A percentile compares a stretch with the other conserved stretches of the same genome.
Conservation (phyloP, 306 rosid genomes). For the Bauhinia variegata region DNA sequence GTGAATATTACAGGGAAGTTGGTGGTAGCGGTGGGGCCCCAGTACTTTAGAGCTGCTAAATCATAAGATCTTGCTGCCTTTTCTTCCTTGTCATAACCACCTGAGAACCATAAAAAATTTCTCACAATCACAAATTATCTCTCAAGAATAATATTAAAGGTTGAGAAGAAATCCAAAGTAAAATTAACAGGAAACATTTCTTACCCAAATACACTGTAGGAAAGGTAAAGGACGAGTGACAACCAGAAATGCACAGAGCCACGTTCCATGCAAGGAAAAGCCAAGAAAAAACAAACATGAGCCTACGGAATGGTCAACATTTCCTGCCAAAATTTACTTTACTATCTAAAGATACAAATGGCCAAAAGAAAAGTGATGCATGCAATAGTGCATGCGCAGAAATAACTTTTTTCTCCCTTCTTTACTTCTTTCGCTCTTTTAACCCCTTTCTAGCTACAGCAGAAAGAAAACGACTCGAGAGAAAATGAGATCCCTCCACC, state of each 20-base stretch:
- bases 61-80: constrained; percentile 99
- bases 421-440: constrained; percentile 17
- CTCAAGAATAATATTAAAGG: background rate
- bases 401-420: constrained; percentile 20
- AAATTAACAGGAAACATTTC: constrained; percentile 27
- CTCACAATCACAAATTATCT: constrained; percentile 13
- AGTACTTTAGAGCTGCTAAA: constrained; percentile 95
- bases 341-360: constrained; percentile 21
- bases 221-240: constrained; percentile 38
- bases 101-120: constrained; percentile 46
- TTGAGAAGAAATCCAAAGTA: constrained; percentile 8
- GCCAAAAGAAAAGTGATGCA: constrained; percentile 40
- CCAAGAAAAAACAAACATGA: constrained; percentile 46
- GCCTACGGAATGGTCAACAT: constrained; percentile 48
- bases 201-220: constrained; percentile 91
- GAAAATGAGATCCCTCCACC: constrained; percentile 36
- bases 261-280: constrained; percentile 63
- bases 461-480: constrained; percentile 35
- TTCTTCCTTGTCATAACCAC: constrained; percentile 99
- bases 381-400: constrained; percentile 43
- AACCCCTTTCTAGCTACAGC: constrained; percentile 26
- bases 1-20: constrained; percentile 77
- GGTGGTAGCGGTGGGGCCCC: constrained; percentile 96
- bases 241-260: constrained; percentile 48
- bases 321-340: constrained; percentile 41